Evolutionary conservation across 1,284 basidiomycete species (phyloP).

Genomic region (Hemileia vastatrix): DNA sequence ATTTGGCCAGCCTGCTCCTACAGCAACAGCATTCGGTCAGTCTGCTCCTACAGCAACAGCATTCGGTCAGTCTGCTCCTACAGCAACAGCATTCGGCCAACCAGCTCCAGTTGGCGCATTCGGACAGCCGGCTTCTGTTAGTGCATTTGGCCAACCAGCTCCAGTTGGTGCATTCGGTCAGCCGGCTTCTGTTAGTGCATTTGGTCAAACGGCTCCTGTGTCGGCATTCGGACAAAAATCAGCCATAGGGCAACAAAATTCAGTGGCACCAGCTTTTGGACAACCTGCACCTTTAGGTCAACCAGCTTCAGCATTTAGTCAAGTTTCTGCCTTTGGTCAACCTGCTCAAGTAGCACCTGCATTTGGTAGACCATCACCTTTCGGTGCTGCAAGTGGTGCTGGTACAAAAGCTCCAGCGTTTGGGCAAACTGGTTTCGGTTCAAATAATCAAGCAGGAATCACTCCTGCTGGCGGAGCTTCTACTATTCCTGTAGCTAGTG

Average conservation of each 20-base stretch:
- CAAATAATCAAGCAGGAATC: neutral
- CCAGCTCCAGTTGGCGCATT: too few species aligned
- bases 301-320: neutral
- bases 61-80: too few species aligned
- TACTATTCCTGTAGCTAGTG: neutral
- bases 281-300: conserved; percentile 15
- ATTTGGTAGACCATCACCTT: neutral
- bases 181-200: conserved; percentile 6
- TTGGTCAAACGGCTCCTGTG: conserved; percentile 5
- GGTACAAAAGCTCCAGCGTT: conserved; percentile 3
- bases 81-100: too few species aligned
- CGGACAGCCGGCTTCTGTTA: conserved; percentile 9
- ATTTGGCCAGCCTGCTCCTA: neutral
- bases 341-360: neutral
- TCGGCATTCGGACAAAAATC: conserved; percentile 11
- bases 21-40: conserved; percentile 10
- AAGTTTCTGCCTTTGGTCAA: conserved; percentile 6
- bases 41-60: neutral
- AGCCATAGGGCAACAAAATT: neutral
- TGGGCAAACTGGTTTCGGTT: neutral
- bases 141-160: too few species aligned
- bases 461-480: neutral
- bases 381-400: neutral
- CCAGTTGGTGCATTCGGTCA: too few species aligned
- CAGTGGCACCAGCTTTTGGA: conserved; percentile 12